Conservation (phyloP, 768 basidiomycete genomes). For the Boletales sp. region DNA sequence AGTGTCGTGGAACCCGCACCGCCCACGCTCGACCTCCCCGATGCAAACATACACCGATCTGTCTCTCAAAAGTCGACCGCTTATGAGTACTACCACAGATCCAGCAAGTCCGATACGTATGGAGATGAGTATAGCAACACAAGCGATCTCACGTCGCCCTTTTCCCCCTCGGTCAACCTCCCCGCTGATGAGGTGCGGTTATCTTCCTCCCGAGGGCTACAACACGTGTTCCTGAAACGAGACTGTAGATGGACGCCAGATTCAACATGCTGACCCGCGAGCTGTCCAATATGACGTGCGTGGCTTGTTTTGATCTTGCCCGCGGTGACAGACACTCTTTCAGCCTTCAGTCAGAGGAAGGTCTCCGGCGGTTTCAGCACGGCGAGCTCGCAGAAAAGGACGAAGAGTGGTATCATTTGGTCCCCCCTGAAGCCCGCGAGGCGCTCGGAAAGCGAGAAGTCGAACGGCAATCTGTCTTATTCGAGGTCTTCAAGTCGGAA, state of each 20-base stretch:
- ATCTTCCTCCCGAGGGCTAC: slow-evolving; percentile 21
- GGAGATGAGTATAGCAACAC: slow-evolving; percentile 12
- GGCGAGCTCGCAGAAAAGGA: slow-evolving; percentile 64
- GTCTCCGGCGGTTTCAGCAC: slow-evolving; percentile 61
- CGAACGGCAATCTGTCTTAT: slow-evolving; percentile 80
- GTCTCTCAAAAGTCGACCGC: slow-evolving; percentile 35
- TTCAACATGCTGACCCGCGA: slow-evolving; percentile 32
- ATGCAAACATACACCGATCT: slow-evolving; percentile 50
- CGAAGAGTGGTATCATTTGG: slow-evolving; percentile 80
- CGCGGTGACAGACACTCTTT: slow-evolving; percentile 9
- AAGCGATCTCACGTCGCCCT: slow-evolving; percentile 29
- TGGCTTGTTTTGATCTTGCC: slow-evolving; percentile 4
- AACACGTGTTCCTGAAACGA: slow-evolving; percentile 4
- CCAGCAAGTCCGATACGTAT: slow-evolving; percentile 36
- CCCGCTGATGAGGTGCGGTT: slow-evolving; percentile 36
- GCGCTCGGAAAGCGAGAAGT: slow-evolving; percentile 75
- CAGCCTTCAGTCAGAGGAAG: slow-evolving; percentile 63
- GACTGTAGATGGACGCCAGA: slow-evolving; percentile 22
- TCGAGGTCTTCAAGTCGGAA: slow-evolving; percentile 89
- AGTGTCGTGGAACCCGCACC: slow-evolving; percentile 33
- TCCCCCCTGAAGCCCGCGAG: slow-evolving; percentile 66
- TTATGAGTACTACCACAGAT: slow-evolving; percentile 33
- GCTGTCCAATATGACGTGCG: slow-evolving; percentile 40
- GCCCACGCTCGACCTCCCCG: slow-evolving; percentile 42
- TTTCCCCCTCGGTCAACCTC: slow-evolving; percentile 34